phyloP scores from a whole-genome alignment of 176 grass and related monocot species.

The Zoysia pacifica region DNA sequence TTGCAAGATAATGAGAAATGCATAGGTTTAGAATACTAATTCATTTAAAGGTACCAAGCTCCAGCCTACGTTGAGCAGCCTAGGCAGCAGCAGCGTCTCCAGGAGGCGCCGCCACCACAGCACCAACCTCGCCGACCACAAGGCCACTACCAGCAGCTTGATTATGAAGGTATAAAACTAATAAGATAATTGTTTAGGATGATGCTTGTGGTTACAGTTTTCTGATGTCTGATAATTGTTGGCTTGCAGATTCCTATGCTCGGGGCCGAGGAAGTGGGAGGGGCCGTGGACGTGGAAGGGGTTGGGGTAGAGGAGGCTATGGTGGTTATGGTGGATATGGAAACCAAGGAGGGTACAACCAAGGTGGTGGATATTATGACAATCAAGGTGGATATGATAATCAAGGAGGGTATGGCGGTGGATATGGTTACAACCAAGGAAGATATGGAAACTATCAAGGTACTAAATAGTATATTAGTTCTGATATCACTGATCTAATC shows the following conservation, averaged over 20 bases:
- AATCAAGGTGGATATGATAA: constrained; percentile 67
- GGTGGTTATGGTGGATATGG: constrained; percentile 38
- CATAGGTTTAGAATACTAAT: constrained; percentile 16
- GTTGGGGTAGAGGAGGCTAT: constrained; percentile 76
- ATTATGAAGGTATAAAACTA: constrained; percentile 57
- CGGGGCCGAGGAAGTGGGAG: constrained; percentile 54
- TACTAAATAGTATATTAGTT: constrained; percentile 22
- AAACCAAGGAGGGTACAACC: background rate
- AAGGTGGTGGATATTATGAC: constrained; percentile 48
- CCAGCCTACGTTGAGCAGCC: constrained; percentile 57
- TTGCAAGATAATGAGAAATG: background rate
- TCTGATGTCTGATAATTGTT: constrained; percentile 7
- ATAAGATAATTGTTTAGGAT: background rate
- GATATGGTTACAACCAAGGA: constrained; percentile 67
- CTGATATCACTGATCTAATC: background rate
- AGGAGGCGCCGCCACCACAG: constrained; percentile 41
- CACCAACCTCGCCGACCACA: constrained; percentile 54
- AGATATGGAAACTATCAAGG: constrained; percentile 65
- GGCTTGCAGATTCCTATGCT: constrained; percentile 53
- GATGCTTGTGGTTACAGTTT: background rate
- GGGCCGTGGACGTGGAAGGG: constrained; percentile 60
- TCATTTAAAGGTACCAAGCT: constrained; percentile 69
- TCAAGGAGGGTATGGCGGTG: constrained; percentile 65
- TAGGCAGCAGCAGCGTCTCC: constrained; percentile 59
- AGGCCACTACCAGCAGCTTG: constrained; percentile 32